These are phyloP conservation scores for Naganishia friedmannii DNA, from an alignment of 768 basidiomycete genomes.

Conservation along the genomic window DNA sequence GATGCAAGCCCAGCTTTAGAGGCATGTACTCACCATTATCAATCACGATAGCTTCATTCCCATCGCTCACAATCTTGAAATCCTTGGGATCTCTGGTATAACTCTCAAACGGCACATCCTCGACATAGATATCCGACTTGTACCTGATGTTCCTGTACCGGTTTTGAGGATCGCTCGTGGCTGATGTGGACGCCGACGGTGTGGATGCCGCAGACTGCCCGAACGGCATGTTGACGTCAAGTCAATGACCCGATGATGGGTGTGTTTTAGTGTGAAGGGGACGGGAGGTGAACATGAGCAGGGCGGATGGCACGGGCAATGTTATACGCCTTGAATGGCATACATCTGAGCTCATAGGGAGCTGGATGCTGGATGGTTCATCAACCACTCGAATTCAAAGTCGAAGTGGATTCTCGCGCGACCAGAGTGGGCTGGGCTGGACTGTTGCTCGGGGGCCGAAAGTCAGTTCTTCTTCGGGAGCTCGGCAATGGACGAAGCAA, in stretches of 20 bases:
- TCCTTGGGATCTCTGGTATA: not conserved
- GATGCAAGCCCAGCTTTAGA: no score
- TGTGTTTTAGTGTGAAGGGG: not conserved
- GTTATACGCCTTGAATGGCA: no score
- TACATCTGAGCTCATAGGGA: no score
- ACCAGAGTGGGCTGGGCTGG: no score
- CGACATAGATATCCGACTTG: constrained; percentile 21
- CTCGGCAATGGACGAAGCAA: not conserved
- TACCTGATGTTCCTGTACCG: constrained; percentile 19
- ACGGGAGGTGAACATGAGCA: not conserved
- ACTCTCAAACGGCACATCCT: constrained; percentile 11
- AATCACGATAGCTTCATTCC: constrained; percentile 14
- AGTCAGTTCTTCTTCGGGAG: no score
- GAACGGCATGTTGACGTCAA: not conserved
- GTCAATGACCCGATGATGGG: not conserved
- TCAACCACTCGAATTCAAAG: not conserved
- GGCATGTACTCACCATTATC: constrained; percentile 24
- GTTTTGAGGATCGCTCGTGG: not conserved
- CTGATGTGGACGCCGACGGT: not conserved
- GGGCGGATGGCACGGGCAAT: no score
- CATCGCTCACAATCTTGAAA: constrained; percentile 1
- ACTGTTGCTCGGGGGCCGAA: no score
- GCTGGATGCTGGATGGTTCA: not conserved
- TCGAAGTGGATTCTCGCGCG: no score
- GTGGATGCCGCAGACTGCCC: not conserved